Base-by-base conservation (phyloP, 768 basidiomycete genomes). In the Lactifluus volemus region DNA sequence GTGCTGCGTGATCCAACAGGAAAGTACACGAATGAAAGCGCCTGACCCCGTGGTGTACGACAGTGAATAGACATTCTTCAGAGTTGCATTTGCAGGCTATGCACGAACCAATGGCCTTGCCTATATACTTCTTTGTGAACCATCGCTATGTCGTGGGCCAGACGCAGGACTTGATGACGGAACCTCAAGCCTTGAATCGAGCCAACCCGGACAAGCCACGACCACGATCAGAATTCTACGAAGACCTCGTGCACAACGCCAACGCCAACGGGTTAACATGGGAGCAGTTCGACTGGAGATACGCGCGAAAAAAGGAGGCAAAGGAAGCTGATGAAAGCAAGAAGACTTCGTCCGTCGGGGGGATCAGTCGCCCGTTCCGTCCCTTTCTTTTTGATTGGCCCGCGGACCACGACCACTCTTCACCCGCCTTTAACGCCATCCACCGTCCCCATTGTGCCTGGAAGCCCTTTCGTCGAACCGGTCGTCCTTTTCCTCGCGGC, bases 401-500 rank as follows among this genome's bases (percentile, higher is more conserved):
- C 49, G 38, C 39, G 53, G 29, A 63, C 51, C 63, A 62, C 8
- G 61, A 58, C 60, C 54, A 64, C 63, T 64, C 63, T 54, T 51
- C 59, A 55, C 56, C 73, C 68, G 52, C 55, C 53, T 78, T 86
- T 76, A 86, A 79, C 86, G 86, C 86, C 85, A 88, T 75, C 82
- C 79, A 73, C 79, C 84, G 77, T 90, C 88, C 71, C 88, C 87
- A 76, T 88, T 89, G 70, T 84, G 82, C 76, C 85, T 84, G 70
- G 86, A 75, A 52, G 63, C 65, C 75, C 89, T 82, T 65, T 90
- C 89, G 55, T 91, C 89, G 75, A 74, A 87, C 50, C 85, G 85
- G 55, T 88, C 88, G 69, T 90, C 88, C 77, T 85, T 91, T 70
- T 89, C 88, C 66, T 90, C 88, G 76, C 88, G 86, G 75, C 85